A percentile compares a stretch with the other conserved stretches of the same genome.
These are phyloP conservation scores for Trichoderma sp. DNA, from an alignment of 2,329 filamentous ascomycete genomes.

Conservation along the genomic window DNA sequence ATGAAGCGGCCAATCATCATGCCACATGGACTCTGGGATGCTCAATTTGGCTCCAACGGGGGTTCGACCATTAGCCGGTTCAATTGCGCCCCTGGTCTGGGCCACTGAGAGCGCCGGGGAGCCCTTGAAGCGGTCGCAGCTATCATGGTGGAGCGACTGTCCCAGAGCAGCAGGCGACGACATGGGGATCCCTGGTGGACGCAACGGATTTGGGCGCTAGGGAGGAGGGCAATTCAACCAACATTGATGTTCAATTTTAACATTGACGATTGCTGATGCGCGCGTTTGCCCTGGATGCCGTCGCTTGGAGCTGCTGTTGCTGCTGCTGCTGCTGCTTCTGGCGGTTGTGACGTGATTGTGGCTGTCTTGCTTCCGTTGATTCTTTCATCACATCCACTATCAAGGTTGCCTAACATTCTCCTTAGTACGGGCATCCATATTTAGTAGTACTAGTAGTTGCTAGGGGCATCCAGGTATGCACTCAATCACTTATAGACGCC, in stretches of 20 bases:
- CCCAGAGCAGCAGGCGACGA: background rate
- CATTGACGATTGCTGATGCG: conserved; percentile 10
- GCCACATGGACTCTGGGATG: conserved; percentile 16
- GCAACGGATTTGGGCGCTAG: background rate
- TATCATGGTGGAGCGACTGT: conserved; percentile 3
- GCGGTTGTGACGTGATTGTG: background rate
- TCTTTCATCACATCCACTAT: background rate
- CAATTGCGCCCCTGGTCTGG: conserved; percentile 5
- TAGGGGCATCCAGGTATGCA: too few relatives aligned
- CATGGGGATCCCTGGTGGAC: conserved; percentile 7
- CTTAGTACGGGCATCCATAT: too few relatives aligned
- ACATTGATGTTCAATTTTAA: background rate
- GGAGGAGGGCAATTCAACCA: background rate
- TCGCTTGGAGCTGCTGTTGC: background rate
- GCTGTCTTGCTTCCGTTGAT: background rate
- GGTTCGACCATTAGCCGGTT: conserved; percentile 11
- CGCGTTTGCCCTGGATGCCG: background rate
- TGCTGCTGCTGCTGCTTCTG: background rate
- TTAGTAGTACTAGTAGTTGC: too few relatives aligned
- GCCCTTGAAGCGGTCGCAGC: conserved; percentile 9
- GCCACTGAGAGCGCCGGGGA: conserved; percentile 9
- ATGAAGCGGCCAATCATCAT: conserved; percentile 12
- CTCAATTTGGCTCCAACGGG: conserved; percentile 16
- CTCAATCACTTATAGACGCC: too few relatives aligned
- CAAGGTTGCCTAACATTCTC: too few relatives aligned